phyloP scores from a whole-genome alignment of 2,329 filamentous ascomycete genomes.

The Aspergillus fischeri region DNA sequence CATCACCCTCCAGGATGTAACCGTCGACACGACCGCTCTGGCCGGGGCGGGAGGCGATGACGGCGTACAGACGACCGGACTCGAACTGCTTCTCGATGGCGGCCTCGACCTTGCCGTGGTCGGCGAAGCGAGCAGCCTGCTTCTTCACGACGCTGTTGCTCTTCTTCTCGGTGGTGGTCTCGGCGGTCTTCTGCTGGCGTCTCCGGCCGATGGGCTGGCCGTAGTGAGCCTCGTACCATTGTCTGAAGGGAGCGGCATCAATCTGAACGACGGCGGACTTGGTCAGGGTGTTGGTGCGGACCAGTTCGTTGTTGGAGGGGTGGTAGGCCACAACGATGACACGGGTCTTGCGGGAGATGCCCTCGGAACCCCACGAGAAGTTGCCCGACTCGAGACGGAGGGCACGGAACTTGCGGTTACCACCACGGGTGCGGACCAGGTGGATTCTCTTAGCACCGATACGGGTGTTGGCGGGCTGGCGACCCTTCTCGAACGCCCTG shows the following conservation, averaged over 20 bases:
- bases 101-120: conserved; percentile 84
- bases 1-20: conserved; percentile 98
- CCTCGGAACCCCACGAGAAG: conserved; percentile 99
- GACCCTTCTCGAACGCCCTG: conserved; percentile 99
- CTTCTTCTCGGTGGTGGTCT: conserved; percentile 68
- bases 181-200: conserved; percentile 75
- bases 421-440: conserved; percentile 93
- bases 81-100: conserved; percentile 98
- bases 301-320: conserved; percentile 99
- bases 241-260: conserved; percentile 97
- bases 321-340: conserved; percentile 98
- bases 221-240: conserved; percentile 99
- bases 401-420: conserved; percentile 99
- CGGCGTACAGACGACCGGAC: conserved; percentile 94
- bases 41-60: conserved; percentile 87
- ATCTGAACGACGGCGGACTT: conserved; percentile 98
- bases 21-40: conserved; percentile 96
- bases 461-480: conserved; percentile 99
- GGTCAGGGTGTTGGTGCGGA: conserved; percentile 99
- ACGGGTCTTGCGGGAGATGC: conserved; percentile 97
- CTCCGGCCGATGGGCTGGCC: conserved; percentile 82
- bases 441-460: conserved; percentile 96
- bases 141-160: conserved; percentile 94
- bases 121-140: conserved; percentile 81
- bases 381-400: conserved; percentile 98